Conservation (phyloP, 2,329 filamentous ascomycete genomes). For the Zymoseptoria passerinii region DNA sequence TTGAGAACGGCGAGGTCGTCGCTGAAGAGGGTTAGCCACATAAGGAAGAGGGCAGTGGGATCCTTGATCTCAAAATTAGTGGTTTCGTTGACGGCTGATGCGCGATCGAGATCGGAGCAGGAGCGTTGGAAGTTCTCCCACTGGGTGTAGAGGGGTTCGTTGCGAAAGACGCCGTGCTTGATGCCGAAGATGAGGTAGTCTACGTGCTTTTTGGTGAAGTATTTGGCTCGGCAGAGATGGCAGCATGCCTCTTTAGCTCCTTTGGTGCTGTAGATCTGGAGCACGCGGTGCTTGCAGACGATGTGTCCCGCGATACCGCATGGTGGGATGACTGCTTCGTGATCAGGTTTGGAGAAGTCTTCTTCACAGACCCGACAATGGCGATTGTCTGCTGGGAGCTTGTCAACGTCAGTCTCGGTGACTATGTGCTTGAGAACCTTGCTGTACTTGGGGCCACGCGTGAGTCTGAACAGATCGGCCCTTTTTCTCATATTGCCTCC, state of each 20-base stretch:
- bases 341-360: neutral
- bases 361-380: neutral
- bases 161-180: conserved; percentile 1
- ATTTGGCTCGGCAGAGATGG: neutral
- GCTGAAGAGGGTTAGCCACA: neutral
- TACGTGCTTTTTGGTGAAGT: conserved; percentile 5
- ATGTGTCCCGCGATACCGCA: conserved; percentile 4
- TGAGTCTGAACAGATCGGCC: neutral
- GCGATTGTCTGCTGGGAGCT: neutral
- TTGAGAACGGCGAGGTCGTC: neutral
- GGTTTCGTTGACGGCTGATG: neutral
- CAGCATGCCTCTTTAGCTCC: neutral
- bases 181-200: neutral
- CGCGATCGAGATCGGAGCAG: conserved; percentile 11
- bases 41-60: neutral
- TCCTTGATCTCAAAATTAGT: neutral
- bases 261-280: neutral
- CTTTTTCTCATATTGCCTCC: neutral
- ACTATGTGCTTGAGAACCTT: neutral
- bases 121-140: conserved; percentile 13
- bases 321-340: neutral
- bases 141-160: conserved; percentile 8
- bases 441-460: conserved; percentile 1
- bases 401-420: neutral
- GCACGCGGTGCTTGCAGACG: conserved; percentile 1